These are phyloP conservation scores for Candida multigemmis DNA, from an alignment of 805 yeast species.

Conservation along the genomic window DNA sequence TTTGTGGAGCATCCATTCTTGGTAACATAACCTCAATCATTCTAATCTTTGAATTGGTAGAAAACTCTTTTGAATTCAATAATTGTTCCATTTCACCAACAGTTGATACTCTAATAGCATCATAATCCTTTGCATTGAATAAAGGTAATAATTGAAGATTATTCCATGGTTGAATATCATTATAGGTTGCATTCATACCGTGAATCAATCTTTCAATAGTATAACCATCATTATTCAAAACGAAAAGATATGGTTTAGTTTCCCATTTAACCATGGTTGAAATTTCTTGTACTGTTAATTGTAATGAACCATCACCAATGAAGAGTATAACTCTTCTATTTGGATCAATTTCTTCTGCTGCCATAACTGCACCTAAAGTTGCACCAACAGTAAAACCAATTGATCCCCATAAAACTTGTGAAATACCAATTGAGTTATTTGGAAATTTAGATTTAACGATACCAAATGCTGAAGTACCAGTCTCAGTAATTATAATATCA, in stretches of 20 bases:
- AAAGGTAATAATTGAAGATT: constrained; percentile 47
- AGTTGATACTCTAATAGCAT: constrained; percentile 44
- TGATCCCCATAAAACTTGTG: constrained; percentile 72
- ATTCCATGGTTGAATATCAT: constrained; percentile 63
- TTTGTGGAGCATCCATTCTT: constrained; percentile 60
- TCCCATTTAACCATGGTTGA: constrained; percentile 62
- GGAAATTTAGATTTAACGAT: constrained; percentile 61
- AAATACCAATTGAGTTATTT: constrained; percentile 50
- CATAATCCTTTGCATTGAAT: constrained; percentile 53
- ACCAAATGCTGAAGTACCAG: constrained; percentile 73
- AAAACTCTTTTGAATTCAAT: constrained; percentile 38
- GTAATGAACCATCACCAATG: constrained; percentile 72
- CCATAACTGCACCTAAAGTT: constrained; percentile 58
- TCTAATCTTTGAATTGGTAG: constrained; percentile 51
- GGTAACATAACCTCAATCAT: constrained; percentile 61
- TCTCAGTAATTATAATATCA: constrained; percentile 61
- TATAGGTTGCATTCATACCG: constrained; percentile 57
- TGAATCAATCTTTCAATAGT: constrained; percentile 70
- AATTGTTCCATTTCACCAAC: constrained; percentile 50
- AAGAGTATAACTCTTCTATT: constrained; percentile 55
- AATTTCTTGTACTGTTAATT: constrained; percentile 66
- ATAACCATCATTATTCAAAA: constrained; percentile 66
- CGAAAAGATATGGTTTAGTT: constrained; percentile 58
- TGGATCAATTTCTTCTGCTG: constrained; percentile 56
- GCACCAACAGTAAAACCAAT: constrained; percentile 68